These are phyloP conservation scores for Fusarium scirpi DNA, from an alignment of 2,329 filamentous ascomycete species.

Conservation along the genomic window DNA sequence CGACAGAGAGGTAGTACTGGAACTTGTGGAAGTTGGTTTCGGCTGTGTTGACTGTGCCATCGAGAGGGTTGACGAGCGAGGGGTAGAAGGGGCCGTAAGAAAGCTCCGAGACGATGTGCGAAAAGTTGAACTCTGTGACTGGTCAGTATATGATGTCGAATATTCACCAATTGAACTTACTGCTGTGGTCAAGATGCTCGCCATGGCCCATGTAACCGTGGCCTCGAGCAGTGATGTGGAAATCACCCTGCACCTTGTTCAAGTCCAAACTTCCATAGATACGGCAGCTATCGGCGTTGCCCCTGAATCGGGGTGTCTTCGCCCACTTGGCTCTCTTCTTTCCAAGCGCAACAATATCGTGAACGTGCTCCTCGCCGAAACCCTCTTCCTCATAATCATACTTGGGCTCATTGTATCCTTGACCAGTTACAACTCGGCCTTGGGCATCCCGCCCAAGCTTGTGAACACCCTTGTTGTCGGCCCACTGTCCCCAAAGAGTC, in stretches of 20 bases:
- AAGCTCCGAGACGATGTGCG: slow-evolving; percentile 93
- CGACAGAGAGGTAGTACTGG: slow-evolving; percentile 96
- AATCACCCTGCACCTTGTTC: slow-evolving; percentile 98
- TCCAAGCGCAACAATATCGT: slow-evolving; percentile 84
- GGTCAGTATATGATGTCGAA: slow-evolving; percentile 33
- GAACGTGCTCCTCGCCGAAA: slow-evolving; percentile 84
- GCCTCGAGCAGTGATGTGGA: slow-evolving; percentile 94
- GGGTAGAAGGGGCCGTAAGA: slow-evolving; percentile 98
- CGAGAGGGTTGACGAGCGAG: slow-evolving; percentile 91
- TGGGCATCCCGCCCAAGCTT: slow-evolving; percentile 67
- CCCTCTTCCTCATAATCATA: slow-evolving; percentile 71
- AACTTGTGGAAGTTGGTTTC: slow-evolving; percentile 88
- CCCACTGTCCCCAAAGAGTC: slow-evolving; percentile 87
- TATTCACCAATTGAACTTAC: slow-evolving; percentile 62
- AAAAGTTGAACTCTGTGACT: slow-evolving; percentile 89
- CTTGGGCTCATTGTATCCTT: slow-evolving; percentile 61
- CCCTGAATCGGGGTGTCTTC: slow-evolving; percentile 78
- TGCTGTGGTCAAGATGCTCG: slow-evolving; percentile 80
- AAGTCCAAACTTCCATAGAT: slow-evolving; percentile 90
- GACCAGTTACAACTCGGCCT: slow-evolving; percentile 63
- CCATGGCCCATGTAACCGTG: slow-evolving; percentile 92
- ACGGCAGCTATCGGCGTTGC: slow-evolving; percentile 78
- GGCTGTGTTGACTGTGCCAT: slow-evolving; percentile 86
- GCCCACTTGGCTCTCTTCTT: slow-evolving; percentile 73
- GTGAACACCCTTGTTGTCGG: slow-evolving; percentile 75